phyloP scores from a whole-genome alignment of 495 filamentous ascomycete species.

The Aspergillus heteromorphus region DNA sequence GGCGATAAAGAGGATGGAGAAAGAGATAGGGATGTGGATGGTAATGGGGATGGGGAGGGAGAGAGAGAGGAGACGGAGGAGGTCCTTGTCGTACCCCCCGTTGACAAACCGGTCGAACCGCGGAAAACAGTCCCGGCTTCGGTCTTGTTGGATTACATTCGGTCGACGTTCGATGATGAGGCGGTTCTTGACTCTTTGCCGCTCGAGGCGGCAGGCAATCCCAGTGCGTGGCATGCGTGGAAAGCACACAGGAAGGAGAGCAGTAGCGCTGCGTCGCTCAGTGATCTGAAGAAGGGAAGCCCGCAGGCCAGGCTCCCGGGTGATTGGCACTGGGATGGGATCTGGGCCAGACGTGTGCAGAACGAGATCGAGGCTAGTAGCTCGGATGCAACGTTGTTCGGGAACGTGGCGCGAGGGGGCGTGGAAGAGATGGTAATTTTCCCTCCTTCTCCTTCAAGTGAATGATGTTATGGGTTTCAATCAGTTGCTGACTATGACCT shows the following conservation, averaged over 20 bases:
- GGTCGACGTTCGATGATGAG: conserved; percentile 72
- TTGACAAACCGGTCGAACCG: conserved; percentile 13
- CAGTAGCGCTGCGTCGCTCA: conserved; percentile 2
- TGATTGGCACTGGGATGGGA: conserved; percentile 95
- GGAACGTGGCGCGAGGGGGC: conserved; percentile 47
- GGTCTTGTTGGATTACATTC: conserved; percentile 68
- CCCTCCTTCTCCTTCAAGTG: no score
- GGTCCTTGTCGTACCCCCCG: conserved; percentile 13
- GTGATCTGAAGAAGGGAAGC: conserved; percentile 25
- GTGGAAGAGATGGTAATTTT: conserved; percentile 62
- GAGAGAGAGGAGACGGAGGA: conserved; percentile 2
- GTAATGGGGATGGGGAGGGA: no score
- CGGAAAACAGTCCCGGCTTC: conserved; percentile 30
- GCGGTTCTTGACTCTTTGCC: conserved; percentile 71
- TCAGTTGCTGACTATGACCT: conserved; percentile 1
- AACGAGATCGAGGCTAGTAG: conserved; percentile 69
- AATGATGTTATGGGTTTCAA: background rate
- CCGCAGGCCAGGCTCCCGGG: conserved; percentile 55
- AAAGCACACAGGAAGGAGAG: conserved; percentile 52
- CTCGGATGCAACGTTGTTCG: conserved; percentile 72
- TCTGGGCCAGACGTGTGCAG: conserved; percentile 81
- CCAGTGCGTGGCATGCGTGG: conserved; percentile 90
- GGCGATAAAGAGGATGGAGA: conserved; percentile 6
- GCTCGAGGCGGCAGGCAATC: conserved; percentile 76
- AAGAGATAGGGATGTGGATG: no score